Conservation (phyloP, 139 green algal genomes). For the Trebouxia sp. region DNA sequence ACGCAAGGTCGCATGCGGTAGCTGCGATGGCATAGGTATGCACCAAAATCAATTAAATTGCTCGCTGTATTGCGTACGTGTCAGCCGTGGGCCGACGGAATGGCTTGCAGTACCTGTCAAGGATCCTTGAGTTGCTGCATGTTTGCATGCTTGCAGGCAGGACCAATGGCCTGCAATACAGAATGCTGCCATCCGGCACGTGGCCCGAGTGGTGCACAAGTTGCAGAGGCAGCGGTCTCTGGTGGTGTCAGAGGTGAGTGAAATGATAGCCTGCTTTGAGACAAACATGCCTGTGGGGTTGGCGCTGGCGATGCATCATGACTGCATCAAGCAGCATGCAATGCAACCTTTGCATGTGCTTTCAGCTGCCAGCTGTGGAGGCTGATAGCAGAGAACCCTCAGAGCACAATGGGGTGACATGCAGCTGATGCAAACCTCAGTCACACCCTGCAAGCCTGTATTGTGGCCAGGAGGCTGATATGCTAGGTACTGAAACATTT, state of each 20-base stretch:
- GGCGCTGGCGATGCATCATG: too few species aligned
- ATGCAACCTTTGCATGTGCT: background rate
- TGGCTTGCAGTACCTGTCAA: too few species aligned
- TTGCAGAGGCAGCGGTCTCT: slow-evolving; percentile 38
- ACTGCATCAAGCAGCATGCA: too few species aligned
- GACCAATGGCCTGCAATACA: slow-evolving; percentile 32
- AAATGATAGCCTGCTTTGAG: background rate
- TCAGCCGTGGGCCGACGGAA: too few species aligned
- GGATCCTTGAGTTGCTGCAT: background rate
- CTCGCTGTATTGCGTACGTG: too few species aligned
- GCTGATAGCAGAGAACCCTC: background rate
- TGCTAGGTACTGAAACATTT: too few species aligned
- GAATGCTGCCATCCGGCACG: slow-evolving; percentile 42
- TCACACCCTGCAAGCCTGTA: too few species aligned
- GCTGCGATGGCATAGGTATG: slow-evolving; percentile 30
- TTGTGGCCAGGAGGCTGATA: too few species aligned
- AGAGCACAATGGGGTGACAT: too few species aligned
- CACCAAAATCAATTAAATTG: too few species aligned
- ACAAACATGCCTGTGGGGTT: too few species aligned
- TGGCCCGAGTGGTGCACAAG: slow-evolving; percentile 48
- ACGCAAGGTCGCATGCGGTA: slow-evolving; percentile 39
- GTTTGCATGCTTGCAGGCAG: slow-evolving; percentile 38
- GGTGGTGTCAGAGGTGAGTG: slow-evolving; percentile 15
- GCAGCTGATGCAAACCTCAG: too few species aligned
- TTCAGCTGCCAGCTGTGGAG: slow-evolving; percentile 18